A percentile compares a stretch with the other conserved stretches of the same genome.
phyloP scores from a whole-genome alignment of 306 rosid species.

The Citrullus amarus region DNA sequence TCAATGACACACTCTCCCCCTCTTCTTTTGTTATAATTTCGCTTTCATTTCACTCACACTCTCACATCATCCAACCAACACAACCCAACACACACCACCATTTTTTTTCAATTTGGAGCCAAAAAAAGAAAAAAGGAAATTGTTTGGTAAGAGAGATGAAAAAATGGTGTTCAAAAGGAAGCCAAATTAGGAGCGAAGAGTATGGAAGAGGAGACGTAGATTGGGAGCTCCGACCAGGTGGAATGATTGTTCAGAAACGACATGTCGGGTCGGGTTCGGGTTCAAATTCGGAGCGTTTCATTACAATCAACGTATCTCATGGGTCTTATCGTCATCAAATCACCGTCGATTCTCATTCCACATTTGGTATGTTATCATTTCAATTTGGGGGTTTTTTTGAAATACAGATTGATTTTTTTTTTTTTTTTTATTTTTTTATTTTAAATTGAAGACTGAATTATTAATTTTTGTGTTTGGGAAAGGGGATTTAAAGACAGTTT shows the following conservation, averaged over 20 bases:
- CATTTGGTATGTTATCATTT: slow-evolving; percentile 26
- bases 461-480: too few relatives aligned
- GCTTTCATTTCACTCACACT: not conserved
- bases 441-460: too few relatives aligned
- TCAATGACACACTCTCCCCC: not conserved
- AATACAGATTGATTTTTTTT: not conserved
- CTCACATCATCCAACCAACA: slow-evolving; percentile 20
- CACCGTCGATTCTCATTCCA: slow-evolving; percentile 39
- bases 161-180: slow-evolving; percentile 28
- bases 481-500: slow-evolving; percentile 49
- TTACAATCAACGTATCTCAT: slow-evolving; percentile 53
- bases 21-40: not conserved
- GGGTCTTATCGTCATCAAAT: slow-evolving; percentile 40
- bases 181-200: slow-evolving; percentile 9
- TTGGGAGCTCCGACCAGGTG: slow-evolving; percentile 75
- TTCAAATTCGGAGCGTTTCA: slow-evolving; percentile 28
- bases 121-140: not conserved
- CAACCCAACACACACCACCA: slow-evolving; percentile 6
- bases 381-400: slow-evolving; percentile 21
- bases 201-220: slow-evolving; percentile 23
- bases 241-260: slow-evolving; percentile 75
- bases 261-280: slow-evolving; percentile 10
- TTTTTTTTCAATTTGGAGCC: not conserved
- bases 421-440: too few relatives aligned
- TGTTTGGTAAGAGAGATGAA: slow-evolving; percentile 26